Conservation (phyloP, 2,329 filamentous ascomycete species). For the Calonectria pseudoreteaudii region DNA sequence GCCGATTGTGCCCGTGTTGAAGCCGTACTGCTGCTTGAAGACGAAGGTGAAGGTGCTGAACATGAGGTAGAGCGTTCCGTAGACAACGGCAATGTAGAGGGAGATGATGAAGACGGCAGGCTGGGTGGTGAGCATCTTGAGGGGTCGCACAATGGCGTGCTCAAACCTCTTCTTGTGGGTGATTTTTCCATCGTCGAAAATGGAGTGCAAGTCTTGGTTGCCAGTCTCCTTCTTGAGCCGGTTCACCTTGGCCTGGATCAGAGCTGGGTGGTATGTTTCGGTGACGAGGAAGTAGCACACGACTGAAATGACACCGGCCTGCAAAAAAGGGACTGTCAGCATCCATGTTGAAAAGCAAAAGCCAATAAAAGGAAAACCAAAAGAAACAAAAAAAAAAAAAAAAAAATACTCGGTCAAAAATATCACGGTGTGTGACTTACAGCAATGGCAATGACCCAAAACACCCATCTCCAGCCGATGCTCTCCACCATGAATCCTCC, state of each 20-base stretch:
- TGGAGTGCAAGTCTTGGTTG: constrained; percentile 62
- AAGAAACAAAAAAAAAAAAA: no score
- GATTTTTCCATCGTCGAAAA: constrained; percentile 30
- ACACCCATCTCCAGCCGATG: constrained; percentile 63
- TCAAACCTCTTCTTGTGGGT: constrained; percentile 49
- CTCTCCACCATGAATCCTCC: constrained; percentile 55
- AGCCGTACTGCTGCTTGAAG: constrained; percentile 71
- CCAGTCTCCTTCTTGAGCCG: constrained; percentile 64
- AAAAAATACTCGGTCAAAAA: rapidly evolving
- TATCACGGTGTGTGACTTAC: constrained; percentile 21
- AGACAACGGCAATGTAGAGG: constrained; percentile 73
- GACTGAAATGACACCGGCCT: constrained; percentile 47
- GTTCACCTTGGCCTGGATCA: constrained; percentile 69
- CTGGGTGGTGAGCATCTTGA: constrained; percentile 69
- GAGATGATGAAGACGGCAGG: constrained; percentile 76
- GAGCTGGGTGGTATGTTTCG: constrained; percentile 69
- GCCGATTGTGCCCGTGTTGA: constrained; percentile 62
- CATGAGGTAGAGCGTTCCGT: constrained; percentile 71
- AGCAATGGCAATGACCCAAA: constrained; percentile 47
- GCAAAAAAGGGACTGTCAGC: neutral
- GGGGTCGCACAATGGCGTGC: constrained; percentile 71
- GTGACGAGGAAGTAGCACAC: constrained; percentile 60
- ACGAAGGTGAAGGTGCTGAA: constrained; percentile 64
- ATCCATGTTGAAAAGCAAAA: neutral
- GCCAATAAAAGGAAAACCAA: no score